Evolutionary conservation across 1,284 basidiomycete species (phyloP).

Genomic region (Cryptococcus wingfieldii): DNA sequence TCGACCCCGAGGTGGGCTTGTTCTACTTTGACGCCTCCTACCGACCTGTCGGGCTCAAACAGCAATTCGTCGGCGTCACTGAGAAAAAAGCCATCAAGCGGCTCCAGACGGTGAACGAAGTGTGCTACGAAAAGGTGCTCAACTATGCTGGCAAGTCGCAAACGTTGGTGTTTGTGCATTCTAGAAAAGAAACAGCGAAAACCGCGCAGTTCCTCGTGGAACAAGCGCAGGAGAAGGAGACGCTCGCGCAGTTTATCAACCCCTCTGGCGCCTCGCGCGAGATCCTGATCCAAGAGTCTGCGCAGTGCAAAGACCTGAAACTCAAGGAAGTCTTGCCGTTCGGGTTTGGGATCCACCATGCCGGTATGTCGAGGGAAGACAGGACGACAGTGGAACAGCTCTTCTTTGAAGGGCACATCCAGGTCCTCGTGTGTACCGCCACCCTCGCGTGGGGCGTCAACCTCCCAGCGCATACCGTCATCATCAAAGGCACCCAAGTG

Average conservation of each 20-base stretch:
- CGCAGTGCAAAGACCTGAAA: conserved; percentile 77
- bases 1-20: conserved; percentile 84
- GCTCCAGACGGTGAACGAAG: conserved; percentile 97
- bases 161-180: conserved; percentile 94
- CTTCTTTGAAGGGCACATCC: conserved; percentile 86
- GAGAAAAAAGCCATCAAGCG: conserved; percentile 99
- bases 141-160: conserved; percentile 78
- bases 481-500: conserved; percentile 99
- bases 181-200: conserved; percentile 96
- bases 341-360: conserved; percentile 96
- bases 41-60: conserved; percentile 90
- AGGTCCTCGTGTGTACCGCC: conserved; percentile 94
- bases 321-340: conserved; percentile 89
- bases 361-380: conserved; percentile 96
- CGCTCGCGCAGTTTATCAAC: conserved; percentile 89
- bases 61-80: conserved; percentile 95
- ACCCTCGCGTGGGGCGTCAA: conserved; percentile 99
- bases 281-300: conserved; percentile 78
- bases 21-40: conserved; percentile 97
- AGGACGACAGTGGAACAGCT: conserved; percentile 90
- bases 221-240: conserved; percentile 93
- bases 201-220: conserved; percentile 94
- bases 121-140: conserved; percentile 97
- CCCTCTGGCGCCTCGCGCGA: conserved; percentile 84
- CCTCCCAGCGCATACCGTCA: conserved; percentile 93